phyloP scores from a whole-genome alignment of 2,329 filamentous ascomycete genomes.

The Dactylellina parvicollis region DNA sequence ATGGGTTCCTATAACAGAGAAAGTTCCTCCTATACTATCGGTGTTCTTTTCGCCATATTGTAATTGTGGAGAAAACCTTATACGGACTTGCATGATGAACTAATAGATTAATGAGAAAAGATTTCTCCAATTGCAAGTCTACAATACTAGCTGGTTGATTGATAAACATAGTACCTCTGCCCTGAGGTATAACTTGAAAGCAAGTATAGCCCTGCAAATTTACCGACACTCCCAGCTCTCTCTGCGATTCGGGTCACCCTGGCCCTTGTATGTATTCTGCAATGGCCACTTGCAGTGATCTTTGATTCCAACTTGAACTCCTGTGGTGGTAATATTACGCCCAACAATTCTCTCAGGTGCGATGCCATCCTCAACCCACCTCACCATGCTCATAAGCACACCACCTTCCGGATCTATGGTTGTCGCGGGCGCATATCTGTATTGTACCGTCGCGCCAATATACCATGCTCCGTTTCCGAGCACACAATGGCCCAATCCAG shows the following conservation, averaged over 20 bases:
- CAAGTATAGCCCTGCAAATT: too few relatives aligned
- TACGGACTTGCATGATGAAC: too few relatives aligned
- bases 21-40: too few relatives aligned
- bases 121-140: too few relatives aligned
- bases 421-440: neutral
- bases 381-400: slow-evolving; percentile 64
- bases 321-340: neutral
- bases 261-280: slow-evolving; percentile 18
- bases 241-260: slow-evolving; percentile 11
- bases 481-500: slow-evolving; percentile 60
- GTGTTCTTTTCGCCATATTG: too few relatives aligned
- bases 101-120: too few relatives aligned
- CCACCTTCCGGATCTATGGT: slow-evolving; percentile 18
- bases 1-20: too few relatives aligned
- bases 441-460: slow-evolving; percentile 24
- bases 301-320: neutral
- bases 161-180: too few relatives aligned
- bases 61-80: too few relatives aligned
- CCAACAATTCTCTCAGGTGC: slow-evolving; percentile 59
- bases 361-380: slow-evolving; percentile 65
- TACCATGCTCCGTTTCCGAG: slow-evolving; percentile 57
- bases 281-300: slow-evolving; percentile 40
- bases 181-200: too few relatives aligned
- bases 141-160: too few relatives aligned
- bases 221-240: slow-evolving; percentile 27